These are phyloP conservation scores for Aureobasidium sp. DNA, from an alignment of 2,329 filamentous ascomycete genomes.

Conservation along the genomic window DNA sequence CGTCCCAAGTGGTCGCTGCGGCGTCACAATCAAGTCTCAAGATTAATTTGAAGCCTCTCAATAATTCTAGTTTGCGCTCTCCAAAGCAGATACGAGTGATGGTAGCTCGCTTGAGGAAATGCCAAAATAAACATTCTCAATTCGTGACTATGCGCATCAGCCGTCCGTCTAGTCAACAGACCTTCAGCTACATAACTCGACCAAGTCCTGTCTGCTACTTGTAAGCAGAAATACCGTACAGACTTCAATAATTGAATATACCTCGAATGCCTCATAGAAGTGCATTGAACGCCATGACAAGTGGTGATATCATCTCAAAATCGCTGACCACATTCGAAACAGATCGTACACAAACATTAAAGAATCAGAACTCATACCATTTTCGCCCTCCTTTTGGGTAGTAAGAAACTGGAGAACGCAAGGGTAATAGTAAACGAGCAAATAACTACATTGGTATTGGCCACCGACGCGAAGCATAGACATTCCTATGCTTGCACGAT, in stretches of 20 bases:
- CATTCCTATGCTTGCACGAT: not conserved
- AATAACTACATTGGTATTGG: conserved; percentile 10
- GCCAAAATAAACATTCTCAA: not conserved
- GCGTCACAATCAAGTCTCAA: not conserved
- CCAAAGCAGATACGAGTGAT: not conserved
- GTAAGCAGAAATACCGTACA: not conserved
- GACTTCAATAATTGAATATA: not conserved
- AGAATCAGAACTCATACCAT: conserved; percentile 12
- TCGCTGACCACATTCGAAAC: not conserved
- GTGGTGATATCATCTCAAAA: not conserved
- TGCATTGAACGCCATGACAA: not conserved
- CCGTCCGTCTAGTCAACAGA: not conserved
- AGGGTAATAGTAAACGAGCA: conserved; percentile 13
- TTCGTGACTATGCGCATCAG: not conserved
- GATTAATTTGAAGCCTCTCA: not conserved
- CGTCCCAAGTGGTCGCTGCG: not conserved
- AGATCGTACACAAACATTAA: not conserved
- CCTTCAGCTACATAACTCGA: not conserved
- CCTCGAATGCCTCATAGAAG: not conserved
- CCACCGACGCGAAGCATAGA: conserved; percentile 4
- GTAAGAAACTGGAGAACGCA: conserved; percentile 12
- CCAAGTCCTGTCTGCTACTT: not conserved
- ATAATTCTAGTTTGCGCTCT: not conserved
- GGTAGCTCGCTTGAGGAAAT: too few species aligned
- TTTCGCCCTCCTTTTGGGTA: conserved; percentile 13